phyloP scores from a whole-genome alignment of 139 green algal species.

The Trebouxia sp. region DNA sequence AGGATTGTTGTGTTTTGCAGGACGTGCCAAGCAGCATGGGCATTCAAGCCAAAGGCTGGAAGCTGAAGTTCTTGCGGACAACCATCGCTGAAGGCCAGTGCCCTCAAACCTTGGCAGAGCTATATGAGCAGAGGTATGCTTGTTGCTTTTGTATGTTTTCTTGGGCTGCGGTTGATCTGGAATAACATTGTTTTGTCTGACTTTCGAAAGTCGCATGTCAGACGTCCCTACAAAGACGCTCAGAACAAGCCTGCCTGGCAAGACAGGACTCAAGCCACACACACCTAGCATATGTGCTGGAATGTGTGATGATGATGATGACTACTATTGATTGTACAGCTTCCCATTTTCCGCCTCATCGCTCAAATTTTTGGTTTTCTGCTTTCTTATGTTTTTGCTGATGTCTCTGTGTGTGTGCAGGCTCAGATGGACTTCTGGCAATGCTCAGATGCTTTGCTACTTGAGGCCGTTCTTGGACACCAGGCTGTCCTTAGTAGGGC shows the following conservation, averaged over 20 bases:
- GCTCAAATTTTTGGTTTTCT: not conserved
- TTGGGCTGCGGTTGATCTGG: not conserved
- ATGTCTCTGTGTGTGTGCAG: not conserved
- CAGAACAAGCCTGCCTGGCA: too few relatives aligned
- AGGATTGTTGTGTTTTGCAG: not conserved
- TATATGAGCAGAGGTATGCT: not conserved
- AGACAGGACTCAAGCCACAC: too few relatives aligned
- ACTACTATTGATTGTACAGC: not conserved
- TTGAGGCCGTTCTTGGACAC: not conserved
- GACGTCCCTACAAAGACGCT: not conserved
- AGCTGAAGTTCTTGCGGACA: not conserved
- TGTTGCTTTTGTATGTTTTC: not conserved
- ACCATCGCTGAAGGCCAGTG: constrained; percentile 10
- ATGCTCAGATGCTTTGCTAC: constrained; percentile 12
- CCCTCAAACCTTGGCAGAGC: constrained; percentile 1
- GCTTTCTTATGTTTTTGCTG: not conserved
- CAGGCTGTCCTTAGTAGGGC: not conserved
- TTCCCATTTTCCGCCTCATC: not conserved
- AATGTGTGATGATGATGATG: not conserved
- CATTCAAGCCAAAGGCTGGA: not conserved
- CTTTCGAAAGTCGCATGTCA: not conserved
- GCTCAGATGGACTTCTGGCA: not conserved
- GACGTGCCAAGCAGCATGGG: constrained; percentile 5
- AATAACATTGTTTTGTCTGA: not conserved
- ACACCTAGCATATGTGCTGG: not conserved